Evolutionary conservation across 257 asterid species (phyloP).

Genomic region (Solanum peruvianum): DNA sequence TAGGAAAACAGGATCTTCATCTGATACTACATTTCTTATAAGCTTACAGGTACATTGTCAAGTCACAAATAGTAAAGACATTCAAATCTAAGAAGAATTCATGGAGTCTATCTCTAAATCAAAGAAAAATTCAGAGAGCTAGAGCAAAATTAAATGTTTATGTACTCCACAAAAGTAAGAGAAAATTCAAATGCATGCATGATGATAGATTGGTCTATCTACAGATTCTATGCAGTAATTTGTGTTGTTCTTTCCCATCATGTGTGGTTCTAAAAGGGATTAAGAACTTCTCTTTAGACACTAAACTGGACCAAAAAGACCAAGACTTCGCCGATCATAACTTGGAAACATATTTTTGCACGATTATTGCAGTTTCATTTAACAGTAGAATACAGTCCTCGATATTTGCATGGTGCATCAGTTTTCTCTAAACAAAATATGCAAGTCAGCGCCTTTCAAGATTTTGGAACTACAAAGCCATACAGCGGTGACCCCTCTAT

Average conservation of each 20-base stretch:
- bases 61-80: neutral
- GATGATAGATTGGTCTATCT: neutral
- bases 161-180: neutral
- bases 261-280: neutral
- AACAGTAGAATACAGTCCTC: neutral
- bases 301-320: neutral
- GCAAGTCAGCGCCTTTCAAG: neutral
- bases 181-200: neutral
- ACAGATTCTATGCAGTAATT: neutral
- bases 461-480: neutral
- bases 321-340: neutral
- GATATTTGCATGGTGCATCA: neutral
- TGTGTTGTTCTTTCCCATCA: neutral
- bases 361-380: neutral
- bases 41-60: neutral
- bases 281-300: neutral
- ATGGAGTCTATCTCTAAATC: neutral
- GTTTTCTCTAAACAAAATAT: neutral
- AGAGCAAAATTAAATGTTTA: neutral
- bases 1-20: neutral
- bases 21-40: neutral
- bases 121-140: neutral
- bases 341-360: neutral
- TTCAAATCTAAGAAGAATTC: neutral
- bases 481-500: neutral